Evolutionary conservation across 2,329 filamentous ascomycete species (phyloP).

Genomic region (Metarhizium sp.): DNA sequence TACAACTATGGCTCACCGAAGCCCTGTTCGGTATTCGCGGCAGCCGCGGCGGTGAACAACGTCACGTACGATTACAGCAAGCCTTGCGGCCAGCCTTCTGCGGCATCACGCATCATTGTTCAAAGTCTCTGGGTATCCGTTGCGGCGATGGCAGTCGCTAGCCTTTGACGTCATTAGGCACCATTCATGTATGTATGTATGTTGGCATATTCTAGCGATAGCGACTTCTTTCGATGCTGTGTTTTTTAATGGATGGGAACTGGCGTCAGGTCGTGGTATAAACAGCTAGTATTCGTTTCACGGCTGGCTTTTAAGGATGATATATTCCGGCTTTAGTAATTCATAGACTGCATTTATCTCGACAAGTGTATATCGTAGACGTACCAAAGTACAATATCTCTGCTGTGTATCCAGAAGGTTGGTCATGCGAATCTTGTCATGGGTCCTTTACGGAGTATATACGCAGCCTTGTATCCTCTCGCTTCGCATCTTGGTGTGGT

Average conservation of each 20-base stretch:
- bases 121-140: slow-evolving; percentile 15
- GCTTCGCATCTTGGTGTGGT: too few relatives aligned
- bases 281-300: neutral
- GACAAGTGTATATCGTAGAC: neutral
- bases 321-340: neutral
- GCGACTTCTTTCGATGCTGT: neutral
- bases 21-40: slow-evolving; percentile 67
- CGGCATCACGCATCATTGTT: neutral
- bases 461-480: too few relatives aligned
- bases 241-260: neutral
- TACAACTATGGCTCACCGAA: slow-evolving; percentile 58
- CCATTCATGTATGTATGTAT: neutral
- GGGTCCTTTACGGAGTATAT: too few relatives aligned
- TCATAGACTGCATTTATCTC: neutral
- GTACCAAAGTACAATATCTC: neutral
- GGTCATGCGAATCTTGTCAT: neutral
- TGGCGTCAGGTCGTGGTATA: neutral
- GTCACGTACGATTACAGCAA: slow-evolving; percentile 56
- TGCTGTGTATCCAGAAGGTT: neutral
- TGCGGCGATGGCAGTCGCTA: slow-evolving; percentile 11
- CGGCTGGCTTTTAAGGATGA: neutral
- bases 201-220: neutral
- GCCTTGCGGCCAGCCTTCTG: slow-evolving; percentile 34
- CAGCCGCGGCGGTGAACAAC: slow-evolving; percentile 59
- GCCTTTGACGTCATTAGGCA: neutral